Conservation (phyloP, 331 rosid species). For the Pyracantha coccinea region DNA sequence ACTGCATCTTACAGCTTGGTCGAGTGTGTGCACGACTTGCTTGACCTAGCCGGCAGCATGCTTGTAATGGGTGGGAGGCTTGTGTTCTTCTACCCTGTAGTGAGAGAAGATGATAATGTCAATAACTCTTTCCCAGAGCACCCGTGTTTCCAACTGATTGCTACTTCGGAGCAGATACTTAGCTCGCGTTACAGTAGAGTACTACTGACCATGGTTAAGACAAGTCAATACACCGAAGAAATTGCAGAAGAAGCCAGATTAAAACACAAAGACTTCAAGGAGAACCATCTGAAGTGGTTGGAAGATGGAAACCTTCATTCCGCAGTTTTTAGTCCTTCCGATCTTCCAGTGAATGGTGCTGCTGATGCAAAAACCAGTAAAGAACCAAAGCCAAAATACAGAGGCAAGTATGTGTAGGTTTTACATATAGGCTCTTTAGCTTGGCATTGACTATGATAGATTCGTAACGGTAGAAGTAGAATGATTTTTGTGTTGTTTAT, state of each 20-base stretch:
- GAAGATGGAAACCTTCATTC: constrained; percentile 98
- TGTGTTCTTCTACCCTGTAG: constrained; percentile 84
- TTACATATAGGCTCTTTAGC: neutral
- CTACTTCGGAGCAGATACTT: constrained; percentile 78
- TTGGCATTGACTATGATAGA: neutral
- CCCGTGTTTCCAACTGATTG: constrained; percentile 59
- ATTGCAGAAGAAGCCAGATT: constrained; percentile 60
- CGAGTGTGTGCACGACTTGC: constrained; percentile 91
- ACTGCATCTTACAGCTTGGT: constrained; percentile 84
- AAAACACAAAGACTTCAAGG: constrained; percentile 66
- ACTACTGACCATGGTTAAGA: constrained; percentile 77
- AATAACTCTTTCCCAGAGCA: constrained; percentile 66
- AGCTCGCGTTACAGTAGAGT: constrained; percentile 89
- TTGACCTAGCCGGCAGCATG: constrained; percentile 84
- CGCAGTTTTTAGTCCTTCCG: constrained; percentile 65
- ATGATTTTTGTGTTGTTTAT: neutral
- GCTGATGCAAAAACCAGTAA: constrained; percentile 35
- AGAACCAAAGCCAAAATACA: constrained; percentile 76
- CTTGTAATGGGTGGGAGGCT: constrained; percentile 79
- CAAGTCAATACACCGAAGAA: constrained; percentile 59
- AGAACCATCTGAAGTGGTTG: constrained; percentile 88
- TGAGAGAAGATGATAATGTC: constrained; percentile 60
- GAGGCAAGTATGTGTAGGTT: constrained; percentile 80
- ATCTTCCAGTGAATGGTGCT: constrained; percentile 23
- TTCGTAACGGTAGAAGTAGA: neutral